phyloP scores from a whole-genome alignment of 441 rosid species.

The Gossypium laxum region DNA sequence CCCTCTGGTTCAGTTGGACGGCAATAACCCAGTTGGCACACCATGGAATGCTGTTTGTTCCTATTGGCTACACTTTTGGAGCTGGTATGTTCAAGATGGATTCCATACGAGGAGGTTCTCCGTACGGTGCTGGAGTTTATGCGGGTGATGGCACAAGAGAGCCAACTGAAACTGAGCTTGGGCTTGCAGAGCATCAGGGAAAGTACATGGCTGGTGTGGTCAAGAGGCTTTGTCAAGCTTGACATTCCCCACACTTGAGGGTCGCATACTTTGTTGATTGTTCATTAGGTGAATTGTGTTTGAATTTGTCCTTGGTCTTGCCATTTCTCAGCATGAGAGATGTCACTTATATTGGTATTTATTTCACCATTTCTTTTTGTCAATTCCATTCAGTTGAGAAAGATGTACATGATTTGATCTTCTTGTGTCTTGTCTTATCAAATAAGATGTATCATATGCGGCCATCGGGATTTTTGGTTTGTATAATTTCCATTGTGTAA shows the following conservation, averaged over 20 bases:
- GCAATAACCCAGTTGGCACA: slow-evolving; percentile 88
- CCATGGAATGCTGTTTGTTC: slow-evolving; percentile 93
- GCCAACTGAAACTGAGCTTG: slow-evolving; percentile 69
- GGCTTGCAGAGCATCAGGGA: slow-evolving; percentile 91
- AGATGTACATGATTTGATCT: slow-evolving; percentile 28
- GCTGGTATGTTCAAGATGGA: slow-evolving; percentile 98
- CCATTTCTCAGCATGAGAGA: slow-evolving; percentile 2
- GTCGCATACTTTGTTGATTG: slow-evolving; percentile 2
- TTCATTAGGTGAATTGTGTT: slow-evolving; percentile 20
- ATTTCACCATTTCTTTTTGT: not conserved
- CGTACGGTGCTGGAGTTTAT: slow-evolving; percentile 89
- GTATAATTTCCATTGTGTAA: slow-evolving; percentile 19
- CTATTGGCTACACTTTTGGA: slow-evolving; percentile 90
- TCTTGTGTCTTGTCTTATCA: not conserved
- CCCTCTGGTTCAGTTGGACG: slow-evolving; percentile 61
- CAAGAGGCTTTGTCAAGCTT: slow-evolving; percentile 59
- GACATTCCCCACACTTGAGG: slow-evolving; percentile 9
- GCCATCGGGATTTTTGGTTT: slow-evolving; percentile 10
- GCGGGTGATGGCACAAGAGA: slow-evolving; percentile 87
- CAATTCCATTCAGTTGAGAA: slow-evolving; percentile 5
- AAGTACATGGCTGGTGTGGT: slow-evolving; percentile 81
- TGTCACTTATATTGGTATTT: not conserved
- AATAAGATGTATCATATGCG: slow-evolving; percentile 15
- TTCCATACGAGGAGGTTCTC: slow-evolving; percentile 74
- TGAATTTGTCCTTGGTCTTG: slow-evolving; percentile 18